A percentile compares a stretch with the other conserved stretches of the same genome.
Conservation (phyloP, 148 eudicot species). For the Fallopia convolvulus region DNA sequence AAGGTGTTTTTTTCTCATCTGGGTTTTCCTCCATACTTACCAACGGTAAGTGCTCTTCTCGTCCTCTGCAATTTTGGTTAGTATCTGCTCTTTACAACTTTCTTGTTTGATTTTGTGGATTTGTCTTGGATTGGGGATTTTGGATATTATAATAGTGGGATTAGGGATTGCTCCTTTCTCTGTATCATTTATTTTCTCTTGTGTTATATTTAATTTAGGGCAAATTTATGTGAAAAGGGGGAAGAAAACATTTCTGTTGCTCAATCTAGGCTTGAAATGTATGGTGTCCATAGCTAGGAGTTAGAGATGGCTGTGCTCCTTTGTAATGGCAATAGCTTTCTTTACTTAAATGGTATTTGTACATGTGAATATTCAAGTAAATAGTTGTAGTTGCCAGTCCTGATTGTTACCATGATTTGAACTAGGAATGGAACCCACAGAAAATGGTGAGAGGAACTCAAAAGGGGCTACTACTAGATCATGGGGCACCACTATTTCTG, state of each 20-base stretch:
- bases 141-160: neutral
- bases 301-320: neutral
- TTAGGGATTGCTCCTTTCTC: neutral
- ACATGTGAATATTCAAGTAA: neutral
- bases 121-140: neutral
- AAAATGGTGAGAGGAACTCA: conserved; percentile 39
- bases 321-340: neutral
- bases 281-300: neutral
- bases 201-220: neutral
- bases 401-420: neutral
- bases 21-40: conserved; percentile 7
- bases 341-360: neutral
- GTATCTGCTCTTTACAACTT: neutral
- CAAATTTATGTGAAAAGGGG: neutral
- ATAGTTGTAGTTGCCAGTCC: neutral
- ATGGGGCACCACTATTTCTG: conserved; percentile 67
- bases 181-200: neutral
- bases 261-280: neutral
- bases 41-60: conserved; percentile 3
- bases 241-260: neutral
- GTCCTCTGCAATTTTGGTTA: neutral
- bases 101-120: too few species aligned
- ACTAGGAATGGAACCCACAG: conserved; percentile 35
- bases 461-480: conserved; percentile 53
- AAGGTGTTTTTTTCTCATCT: conserved; percentile 6